phyloP scores from a whole-genome alignment of 495 filamentous ascomycete genomes.

The Penicillium arizonense region DNA sequence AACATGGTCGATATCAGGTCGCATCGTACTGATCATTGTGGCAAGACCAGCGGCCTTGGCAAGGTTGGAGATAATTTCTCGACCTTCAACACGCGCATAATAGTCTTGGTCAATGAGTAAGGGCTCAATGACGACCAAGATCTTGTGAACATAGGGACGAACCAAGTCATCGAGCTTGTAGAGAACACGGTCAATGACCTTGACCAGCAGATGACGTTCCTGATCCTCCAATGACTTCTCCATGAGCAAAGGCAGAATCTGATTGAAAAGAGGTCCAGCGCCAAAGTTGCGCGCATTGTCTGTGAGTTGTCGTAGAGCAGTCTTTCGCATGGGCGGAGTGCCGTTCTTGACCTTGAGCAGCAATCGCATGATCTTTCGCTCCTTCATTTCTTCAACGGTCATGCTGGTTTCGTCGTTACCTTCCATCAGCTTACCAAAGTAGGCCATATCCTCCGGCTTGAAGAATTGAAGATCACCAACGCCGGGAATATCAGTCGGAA shows the following conservation, averaged over 20 bases:
- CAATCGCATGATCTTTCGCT: constrained; percentile 97
- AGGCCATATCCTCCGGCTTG: constrained; percentile 98
- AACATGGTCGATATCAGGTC: constrained; percentile 96
- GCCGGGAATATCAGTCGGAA: constrained; percentile 95
- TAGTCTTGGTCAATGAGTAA: constrained; percentile 99
- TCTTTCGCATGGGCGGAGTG: constrained; percentile 98
- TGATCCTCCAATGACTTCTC: constrained; percentile 98
- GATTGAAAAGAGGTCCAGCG: constrained; percentile 92
- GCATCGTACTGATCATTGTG: constrained; percentile 99
- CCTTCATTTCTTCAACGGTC: constrained; percentile 92
- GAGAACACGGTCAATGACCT: constrained; percentile 97
- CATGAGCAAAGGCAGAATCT: constrained; percentile 96
- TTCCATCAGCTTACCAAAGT: constrained; percentile 97
- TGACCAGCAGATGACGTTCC: constrained; percentile 96
- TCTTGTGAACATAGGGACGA: constrained; percentile 95
- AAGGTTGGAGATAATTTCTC: constrained; percentile 97
- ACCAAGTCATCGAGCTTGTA: constrained; percentile 99
- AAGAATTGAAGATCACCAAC: constrained; percentile 98
- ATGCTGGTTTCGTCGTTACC: constrained; percentile 89
- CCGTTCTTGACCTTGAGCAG: constrained; percentile 99
- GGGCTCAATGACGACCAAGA: constrained; percentile 98
- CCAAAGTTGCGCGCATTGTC: constrained; percentile 98
- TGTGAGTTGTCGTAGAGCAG: constrained; percentile 94
- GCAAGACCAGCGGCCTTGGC: constrained; percentile 96
- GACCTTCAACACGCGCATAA: constrained; percentile 96